A percentile compares a stretch with the other conserved stretches of the same genome.
Conservation (phyloP, 2,329 filamentous ascomycete species). For the Exophiala sp. region DNA sequence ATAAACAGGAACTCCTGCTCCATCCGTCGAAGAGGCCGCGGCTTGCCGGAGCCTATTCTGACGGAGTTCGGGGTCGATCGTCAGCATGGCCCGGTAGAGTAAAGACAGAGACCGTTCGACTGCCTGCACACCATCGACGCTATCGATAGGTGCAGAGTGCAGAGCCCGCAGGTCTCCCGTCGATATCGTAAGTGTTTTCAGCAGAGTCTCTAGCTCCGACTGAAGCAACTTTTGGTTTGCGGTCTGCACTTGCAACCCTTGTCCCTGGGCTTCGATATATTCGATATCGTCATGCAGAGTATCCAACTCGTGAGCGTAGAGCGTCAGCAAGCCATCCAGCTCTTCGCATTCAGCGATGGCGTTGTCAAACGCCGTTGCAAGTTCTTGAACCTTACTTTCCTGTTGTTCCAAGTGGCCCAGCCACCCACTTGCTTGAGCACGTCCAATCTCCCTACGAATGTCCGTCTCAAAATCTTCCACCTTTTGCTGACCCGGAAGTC, state of each 20-base stretch:
- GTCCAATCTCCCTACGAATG: slow-evolving; percentile 79
- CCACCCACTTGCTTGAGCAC: slow-evolving; percentile 89
- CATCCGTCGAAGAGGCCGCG: slow-evolving; percentile 37
- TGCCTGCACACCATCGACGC: slow-evolving; percentile 62
- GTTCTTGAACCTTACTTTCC: slow-evolving; percentile 80
- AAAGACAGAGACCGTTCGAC: slow-evolving; percentile 72
- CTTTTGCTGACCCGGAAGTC: slow-evolving; percentile 65
- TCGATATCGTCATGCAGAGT: slow-evolving; percentile 92
- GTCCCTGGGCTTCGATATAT: slow-evolving; percentile 94
- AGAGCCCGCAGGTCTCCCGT: slow-evolving; percentile 67
- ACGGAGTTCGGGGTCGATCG: slow-evolving; percentile 78
- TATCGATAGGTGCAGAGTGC: slow-evolving; percentile 66
- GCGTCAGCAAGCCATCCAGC: slow-evolving; percentile 83
- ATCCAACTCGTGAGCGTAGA: slow-evolving; percentile 94
- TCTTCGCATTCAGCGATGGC: slow-evolving; percentile 96
- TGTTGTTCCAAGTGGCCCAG: slow-evolving; percentile 75
- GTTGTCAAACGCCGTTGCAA: slow-evolving; percentile 78
- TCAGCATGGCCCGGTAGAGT: slow-evolving; percentile 86
- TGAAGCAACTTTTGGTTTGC: slow-evolving; percentile 93
- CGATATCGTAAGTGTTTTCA: slow-evolving; percentile 87
- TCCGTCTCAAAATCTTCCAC: slow-evolving; percentile 77
- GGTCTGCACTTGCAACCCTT: slow-evolving; percentile 93
- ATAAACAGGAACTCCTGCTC: slow-evolving; percentile 49
- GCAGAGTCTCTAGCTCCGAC: slow-evolving; percentile 78
- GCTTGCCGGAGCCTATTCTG: slow-evolving; percentile 47